phyloP scores from a whole-genome alignment of 139 green algal genomes.

The Tetradesmus lagerheimii region DNA sequence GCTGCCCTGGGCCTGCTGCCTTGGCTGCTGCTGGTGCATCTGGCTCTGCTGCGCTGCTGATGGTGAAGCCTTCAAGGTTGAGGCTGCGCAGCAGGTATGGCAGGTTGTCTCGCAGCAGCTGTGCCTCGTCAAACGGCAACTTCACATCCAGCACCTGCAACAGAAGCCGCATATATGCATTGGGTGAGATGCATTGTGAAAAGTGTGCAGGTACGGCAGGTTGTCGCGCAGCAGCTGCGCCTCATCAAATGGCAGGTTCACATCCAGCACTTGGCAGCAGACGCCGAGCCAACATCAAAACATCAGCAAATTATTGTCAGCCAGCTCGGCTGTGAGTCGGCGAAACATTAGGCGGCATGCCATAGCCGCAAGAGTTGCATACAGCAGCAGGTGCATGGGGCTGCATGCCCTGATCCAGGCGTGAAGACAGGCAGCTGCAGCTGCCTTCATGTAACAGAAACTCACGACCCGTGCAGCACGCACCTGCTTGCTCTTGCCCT shows the following conservation, averaged over 20 bases:
- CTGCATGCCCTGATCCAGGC: too few relatives aligned
- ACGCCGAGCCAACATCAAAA: neutral
- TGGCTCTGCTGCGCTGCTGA: constrained; percentile 25
- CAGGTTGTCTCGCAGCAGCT: constrained; percentile 79
- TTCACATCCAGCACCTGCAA: constrained; percentile 66
- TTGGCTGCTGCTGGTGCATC: constrained; percentile 24
- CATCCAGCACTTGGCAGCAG: constrained; percentile 69
- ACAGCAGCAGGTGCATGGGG: too few relatives aligned
- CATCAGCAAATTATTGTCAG: too few relatives aligned
- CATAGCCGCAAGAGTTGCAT: too few relatives aligned
- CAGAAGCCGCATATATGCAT: neutral
- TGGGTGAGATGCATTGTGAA: too few relatives aligned
- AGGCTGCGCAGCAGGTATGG: constrained; percentile 78
- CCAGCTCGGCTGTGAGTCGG: too few relatives aligned
- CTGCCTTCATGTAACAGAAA: too few relatives aligned
- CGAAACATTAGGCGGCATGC: too few relatives aligned
- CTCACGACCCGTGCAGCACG: neutral
- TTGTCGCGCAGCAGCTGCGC: constrained; percentile 78
- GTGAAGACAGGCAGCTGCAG: too few relatives aligned
- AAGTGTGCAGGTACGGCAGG: constrained; percentile 80
- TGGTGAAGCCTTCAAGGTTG: neutral
- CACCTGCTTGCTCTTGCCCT: constrained; percentile 75
- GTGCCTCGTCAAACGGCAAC: constrained; percentile 87
- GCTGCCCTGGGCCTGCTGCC: constrained; percentile 30
- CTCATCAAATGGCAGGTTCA: constrained; percentile 88